phyloP scores from a whole-genome alignment of 495 filamentous ascomycete species.

The Neurospora terricola region DNA sequence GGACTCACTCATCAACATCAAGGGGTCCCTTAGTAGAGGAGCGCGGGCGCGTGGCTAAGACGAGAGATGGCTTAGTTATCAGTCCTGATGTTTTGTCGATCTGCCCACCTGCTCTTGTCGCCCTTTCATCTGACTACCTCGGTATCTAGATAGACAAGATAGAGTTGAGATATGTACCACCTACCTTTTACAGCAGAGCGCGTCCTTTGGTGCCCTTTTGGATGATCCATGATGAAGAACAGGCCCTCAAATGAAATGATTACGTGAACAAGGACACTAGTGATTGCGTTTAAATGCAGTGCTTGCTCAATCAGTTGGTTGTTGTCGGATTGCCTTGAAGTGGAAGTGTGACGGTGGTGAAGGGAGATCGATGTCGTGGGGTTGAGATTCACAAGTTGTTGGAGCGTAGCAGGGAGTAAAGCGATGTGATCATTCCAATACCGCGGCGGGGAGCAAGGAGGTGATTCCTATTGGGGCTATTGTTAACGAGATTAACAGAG shows the following conservation, averaged over 20 bases:
- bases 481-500: background rate
- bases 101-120: background rate
- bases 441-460: background rate
- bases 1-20: slow-evolving; percentile 42
- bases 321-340: background rate
- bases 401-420: background rate
- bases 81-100: background rate
- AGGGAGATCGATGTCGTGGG: background rate
- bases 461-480: background rate
- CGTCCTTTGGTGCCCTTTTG: slow-evolving; percentile 28
- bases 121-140: background rate
- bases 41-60: slow-evolving; percentile 34
- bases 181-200: slow-evolving; percentile 32
- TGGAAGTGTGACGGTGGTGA: background rate
- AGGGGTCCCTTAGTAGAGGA: slow-evolving; percentile 49
- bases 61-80: background rate
- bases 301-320: background rate
- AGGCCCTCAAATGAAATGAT: background rate
- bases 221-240: slow-evolving; percentile 22
- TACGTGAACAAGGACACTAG: background rate
- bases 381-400: background rate
- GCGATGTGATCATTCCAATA: background rate
- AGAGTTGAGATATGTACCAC: slow-evolving; percentile 1
- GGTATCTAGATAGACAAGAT: background rate
- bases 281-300: background rate